Evolutionary conservation across 192 early-diverging fungal species (phyloP).

Genomic region (Podila clonocystis): DNA sequence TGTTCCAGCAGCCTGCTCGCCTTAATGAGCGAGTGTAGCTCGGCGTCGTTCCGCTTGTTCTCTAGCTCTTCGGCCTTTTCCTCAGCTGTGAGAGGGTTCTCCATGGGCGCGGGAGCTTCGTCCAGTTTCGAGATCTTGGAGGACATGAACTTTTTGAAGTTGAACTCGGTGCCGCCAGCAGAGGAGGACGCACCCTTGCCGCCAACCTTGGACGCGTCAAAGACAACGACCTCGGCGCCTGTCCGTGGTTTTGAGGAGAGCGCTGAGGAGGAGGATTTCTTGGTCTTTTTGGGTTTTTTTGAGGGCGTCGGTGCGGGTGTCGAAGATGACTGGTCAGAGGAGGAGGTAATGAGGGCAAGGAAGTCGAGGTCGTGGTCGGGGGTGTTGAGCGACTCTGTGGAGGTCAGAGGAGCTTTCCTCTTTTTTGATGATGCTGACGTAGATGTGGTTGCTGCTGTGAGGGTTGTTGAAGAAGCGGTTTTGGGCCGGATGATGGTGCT

Average conservation of each 20-base stretch:
- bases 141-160: conserved; percentile 49
- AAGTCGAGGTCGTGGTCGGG: conserved; percentile 47
- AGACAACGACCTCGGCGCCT: conserved; percentile 28
- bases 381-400: no score
- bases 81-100: conserved; percentile 40
- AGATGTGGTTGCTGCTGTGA: not conserved
- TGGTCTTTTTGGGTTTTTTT: conserved; percentile 25
- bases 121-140: conserved; percentile 49
- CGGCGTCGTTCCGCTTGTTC: conserved; percentile 36
- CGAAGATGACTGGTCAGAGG: not conserved
- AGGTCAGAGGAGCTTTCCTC: conserved; percentile 9
- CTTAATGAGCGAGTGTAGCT: conserved; percentile 41
- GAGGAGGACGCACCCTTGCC: conserved; percentile 11
- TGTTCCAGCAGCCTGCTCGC: conserved; percentile 41
- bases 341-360: conserved; percentile 25
- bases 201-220: conserved; percentile 37
- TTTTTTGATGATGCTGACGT: conserved; percentile 16
- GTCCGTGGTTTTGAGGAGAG: conserved; percentile 34
- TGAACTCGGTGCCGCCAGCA: conserved; percentile 24
- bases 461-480: not conserved
- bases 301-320: not conserved
- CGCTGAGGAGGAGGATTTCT: conserved; percentile 7
- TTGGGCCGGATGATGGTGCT: conserved; percentile 29
- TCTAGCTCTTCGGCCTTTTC: conserved; percentile 42
- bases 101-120: conserved; percentile 33